Percentiles rank a stretch among this genome's conserved stretches.
phyloP scores from a whole-genome alignment of 2,329 filamentous ascomycete species.

The Curvularia eragrostidis region DNA sequence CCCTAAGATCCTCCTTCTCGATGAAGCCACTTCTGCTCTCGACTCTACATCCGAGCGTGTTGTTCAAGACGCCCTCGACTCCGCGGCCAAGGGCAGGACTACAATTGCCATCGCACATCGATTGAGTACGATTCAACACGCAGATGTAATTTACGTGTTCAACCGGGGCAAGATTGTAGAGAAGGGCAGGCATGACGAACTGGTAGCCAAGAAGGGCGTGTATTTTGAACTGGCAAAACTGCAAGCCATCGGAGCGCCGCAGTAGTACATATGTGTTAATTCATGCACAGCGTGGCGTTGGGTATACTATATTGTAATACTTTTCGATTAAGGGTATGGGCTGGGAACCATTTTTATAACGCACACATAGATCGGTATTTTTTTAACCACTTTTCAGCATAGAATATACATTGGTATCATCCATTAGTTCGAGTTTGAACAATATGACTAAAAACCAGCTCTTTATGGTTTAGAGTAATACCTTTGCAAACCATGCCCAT shows the following conservation, averaged over 20 bases:
- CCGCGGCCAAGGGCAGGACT: constrained; percentile 83
- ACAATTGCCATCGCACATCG: constrained; percentile 95
- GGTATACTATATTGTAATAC: constrained; percentile 12
- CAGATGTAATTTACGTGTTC: constrained; percentile 96
- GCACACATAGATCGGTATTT: constrained; percentile 2
- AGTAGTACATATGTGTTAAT: constrained; percentile 19
- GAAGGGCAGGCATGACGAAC: constrained; percentile 76
- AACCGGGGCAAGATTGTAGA: constrained; percentile 88
- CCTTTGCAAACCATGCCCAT: background rate
- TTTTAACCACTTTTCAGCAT: background rate
- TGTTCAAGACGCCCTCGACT: constrained; percentile 80
- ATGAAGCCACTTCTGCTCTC: constrained; percentile 50
- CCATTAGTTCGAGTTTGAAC: background rate
- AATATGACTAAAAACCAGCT: background rate
- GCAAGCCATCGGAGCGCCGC: constrained; percentile 47
- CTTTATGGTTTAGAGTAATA: background rate
- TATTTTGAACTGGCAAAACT: constrained; percentile 50
- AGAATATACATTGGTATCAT: background rate
- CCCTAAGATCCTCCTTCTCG: constrained; percentile 74
- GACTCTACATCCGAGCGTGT: constrained; percentile 67
- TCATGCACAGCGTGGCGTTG: background rate
- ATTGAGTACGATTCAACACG: constrained; percentile 90
- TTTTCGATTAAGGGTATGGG: constrained; percentile 1
- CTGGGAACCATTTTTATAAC: constrained; percentile 3
- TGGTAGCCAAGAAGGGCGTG: constrained; percentile 50